Conservation (phyloP, 441 rosid species). For the Eutrema salsugineum region DNA sequence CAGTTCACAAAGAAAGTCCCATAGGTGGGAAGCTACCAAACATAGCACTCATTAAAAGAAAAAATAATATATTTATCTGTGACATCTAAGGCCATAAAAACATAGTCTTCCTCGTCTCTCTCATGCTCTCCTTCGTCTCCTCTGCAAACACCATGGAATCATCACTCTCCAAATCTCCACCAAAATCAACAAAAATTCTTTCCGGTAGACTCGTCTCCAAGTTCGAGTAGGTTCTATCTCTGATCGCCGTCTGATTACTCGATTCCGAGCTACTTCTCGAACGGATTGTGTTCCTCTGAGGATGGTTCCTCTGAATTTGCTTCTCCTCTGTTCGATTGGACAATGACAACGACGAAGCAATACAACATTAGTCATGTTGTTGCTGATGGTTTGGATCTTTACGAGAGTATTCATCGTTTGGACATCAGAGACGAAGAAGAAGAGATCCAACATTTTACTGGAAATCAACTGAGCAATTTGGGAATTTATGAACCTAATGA, state of each 20-base stretch:
- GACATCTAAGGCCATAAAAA: too few relatives aligned
- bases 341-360: neutral
- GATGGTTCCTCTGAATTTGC: conserved; percentile 34
- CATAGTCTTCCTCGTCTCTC: conserved; percentile 1
- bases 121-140: conserved; percentile 24
- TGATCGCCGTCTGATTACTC: conserved; percentile 30
- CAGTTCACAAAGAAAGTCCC: too few relatives aligned
- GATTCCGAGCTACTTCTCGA: conserved; percentile 36
- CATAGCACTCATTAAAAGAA: too few relatives aligned
- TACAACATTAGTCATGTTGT: neutral
- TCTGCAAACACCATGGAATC: neutral
- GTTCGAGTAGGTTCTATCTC: conserved; percentile 30
- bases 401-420: conserved; percentile 25
- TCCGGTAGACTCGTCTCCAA: neutral
- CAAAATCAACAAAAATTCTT: neutral
- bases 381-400: conserved; percentile 19
- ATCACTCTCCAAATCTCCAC: neutral
- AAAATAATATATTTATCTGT: too few relatives aligned
- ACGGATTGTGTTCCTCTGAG: conserved; percentile 33
- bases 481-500: neutral
- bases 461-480: conserved; percentile 13
- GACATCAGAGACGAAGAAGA: conserved; percentile 15
- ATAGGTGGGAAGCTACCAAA: too few relatives aligned
- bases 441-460: neutral
- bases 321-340: conserved; percentile 33